Conservation (phyloP, 306 rosid species). For the Bauhinia variegata region DNA sequence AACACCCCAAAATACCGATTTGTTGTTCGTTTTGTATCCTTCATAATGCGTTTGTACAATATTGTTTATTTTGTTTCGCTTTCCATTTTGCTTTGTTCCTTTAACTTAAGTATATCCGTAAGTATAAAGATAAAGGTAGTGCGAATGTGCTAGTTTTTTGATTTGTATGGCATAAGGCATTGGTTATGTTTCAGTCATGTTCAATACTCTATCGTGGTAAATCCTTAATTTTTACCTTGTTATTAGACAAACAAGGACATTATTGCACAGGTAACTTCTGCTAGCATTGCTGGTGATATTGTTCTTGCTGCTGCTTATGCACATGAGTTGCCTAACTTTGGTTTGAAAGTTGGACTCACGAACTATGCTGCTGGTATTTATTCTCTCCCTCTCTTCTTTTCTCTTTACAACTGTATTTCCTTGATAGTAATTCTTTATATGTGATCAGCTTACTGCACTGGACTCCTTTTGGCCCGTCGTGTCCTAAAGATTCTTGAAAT, state of each 20-base stretch:
- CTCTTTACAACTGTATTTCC: not conserved
- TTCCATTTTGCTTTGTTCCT: too few species aligned
- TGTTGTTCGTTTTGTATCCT: constrained; percentile 84
- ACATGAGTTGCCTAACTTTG: constrained; percentile 70
- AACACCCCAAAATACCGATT: constrained; percentile 80
- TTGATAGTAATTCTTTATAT: not conserved
- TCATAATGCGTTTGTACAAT: too few species aligned
- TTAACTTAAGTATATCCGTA: too few species aligned
- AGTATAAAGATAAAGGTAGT: too few species aligned
- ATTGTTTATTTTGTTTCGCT: too few species aligned
- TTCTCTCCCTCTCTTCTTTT: rapidly evolving
- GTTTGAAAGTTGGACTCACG: constrained; percentile 78
- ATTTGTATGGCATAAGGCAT: not conserved
- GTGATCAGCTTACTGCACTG: constrained; percentile 76
- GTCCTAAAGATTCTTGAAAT: constrained; percentile 72
- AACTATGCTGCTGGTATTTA: constrained; percentile 82
- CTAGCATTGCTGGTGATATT: constrained; percentile 79
- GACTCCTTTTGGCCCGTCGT: constrained; percentile 83
- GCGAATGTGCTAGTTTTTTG: too few species aligned
- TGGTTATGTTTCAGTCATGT: not conserved
- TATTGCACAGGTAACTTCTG: constrained; percentile 65
- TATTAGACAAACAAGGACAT: constrained; percentile 73
- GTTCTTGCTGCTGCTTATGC: constrained; percentile 80
- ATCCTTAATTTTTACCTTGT: constrained; percentile 28
- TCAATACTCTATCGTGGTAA: not conserved